Base-by-base conservation (phyloP, 2,329 filamentous ascomycete genomes). In the Monosporascus sp. region DNA sequence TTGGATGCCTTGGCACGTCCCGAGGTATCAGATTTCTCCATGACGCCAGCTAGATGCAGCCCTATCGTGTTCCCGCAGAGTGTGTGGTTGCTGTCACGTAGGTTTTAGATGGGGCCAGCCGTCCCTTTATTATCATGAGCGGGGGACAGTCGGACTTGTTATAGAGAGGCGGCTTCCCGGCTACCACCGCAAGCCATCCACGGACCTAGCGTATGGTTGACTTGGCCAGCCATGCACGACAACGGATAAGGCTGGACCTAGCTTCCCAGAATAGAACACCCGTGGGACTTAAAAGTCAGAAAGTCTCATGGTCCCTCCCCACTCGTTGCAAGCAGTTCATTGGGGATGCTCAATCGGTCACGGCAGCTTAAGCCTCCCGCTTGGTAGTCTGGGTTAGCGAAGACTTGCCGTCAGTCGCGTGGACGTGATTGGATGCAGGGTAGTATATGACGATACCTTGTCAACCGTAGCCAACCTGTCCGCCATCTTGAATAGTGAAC, bases 1-100 rank as follows among this genome's bases (percentile, higher is more conserved):
- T 62, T 66, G 39, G 60, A 52, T n/a, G 56, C 52, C 47, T 55
- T 59, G 22, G 57, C 31, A 24, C 59, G 60, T 37, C 49, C 49
- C 18, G 56, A 37, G n/a, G 53, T 54, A 20, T 51, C 58, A 20
- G 58, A 39, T 51, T 46, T 58, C 18, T 63, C 60, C 61, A 63
- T 65, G 53, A 45, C 58, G 48, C 47, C 47, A 51, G 49, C 25
- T 48, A 52, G 49, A 25, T 51, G 48, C 25, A 51, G 48, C 46
- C 41, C 27, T 55, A 51, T 45, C 37, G 50, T 41, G 7, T n/a
- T 41, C 38, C 17, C 37, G 50, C 17, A 52, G 50, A 51, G 45
- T 56, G 47, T 44, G 49, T 48, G 46, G 31, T 35, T 49, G 49
- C 54, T 52, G 53, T 54, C 46, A 54, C 27, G 46, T 37, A 51